These are phyloP conservation scores for Sporothrix protearum DNA, from an alignment of 2,329 filamentous ascomycete genomes.

Conservation along the genomic window DNA sequence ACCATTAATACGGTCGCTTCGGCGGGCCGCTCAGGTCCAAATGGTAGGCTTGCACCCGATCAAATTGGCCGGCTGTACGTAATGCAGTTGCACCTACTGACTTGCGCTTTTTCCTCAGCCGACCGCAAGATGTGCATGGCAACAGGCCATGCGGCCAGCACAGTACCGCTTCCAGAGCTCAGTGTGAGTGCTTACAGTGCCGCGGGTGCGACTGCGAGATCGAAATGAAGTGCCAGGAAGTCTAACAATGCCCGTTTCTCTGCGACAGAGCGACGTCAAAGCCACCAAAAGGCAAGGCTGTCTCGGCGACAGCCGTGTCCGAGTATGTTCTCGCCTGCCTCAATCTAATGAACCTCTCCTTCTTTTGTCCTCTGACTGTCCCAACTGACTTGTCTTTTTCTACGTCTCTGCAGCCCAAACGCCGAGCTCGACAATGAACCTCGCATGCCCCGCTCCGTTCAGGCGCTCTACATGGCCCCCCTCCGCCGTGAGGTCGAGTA, in stretches of 20 bases:
- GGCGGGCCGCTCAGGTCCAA: constrained; percentile 34
- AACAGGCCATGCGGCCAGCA: constrained; percentile 24
- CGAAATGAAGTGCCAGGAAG: not conserved
- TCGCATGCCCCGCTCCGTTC: constrained; percentile 72
- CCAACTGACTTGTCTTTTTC: not conserved
- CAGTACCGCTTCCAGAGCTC: constrained; percentile 24
- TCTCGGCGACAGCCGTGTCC: not conserved
- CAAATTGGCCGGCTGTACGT: not conserved
- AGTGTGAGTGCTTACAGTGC: constrained; percentile 22
- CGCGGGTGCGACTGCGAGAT: too few species aligned
- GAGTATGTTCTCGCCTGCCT: too few species aligned
- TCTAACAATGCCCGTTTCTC: not conserved
- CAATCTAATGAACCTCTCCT: not conserved
- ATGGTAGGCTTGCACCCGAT: constrained; percentile 30
- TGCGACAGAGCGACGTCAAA: not conserved
- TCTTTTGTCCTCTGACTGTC: not conserved
- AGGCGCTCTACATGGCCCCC: constrained; percentile 81
- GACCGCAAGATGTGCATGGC: constrained; percentile 22
- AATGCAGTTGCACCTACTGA: constrained; percentile 3
- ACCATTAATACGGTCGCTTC: constrained; percentile 39
- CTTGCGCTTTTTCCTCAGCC: not conserved
- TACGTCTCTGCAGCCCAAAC: too few species aligned
- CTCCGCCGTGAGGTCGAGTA: constrained; percentile 70
- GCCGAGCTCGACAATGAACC: constrained; percentile 27
- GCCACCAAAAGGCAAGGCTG: not conserved